phyloP scores from a whole-genome alignment of 768 basidiomycete genomes.

The Lentinula raphanica region DNA sequence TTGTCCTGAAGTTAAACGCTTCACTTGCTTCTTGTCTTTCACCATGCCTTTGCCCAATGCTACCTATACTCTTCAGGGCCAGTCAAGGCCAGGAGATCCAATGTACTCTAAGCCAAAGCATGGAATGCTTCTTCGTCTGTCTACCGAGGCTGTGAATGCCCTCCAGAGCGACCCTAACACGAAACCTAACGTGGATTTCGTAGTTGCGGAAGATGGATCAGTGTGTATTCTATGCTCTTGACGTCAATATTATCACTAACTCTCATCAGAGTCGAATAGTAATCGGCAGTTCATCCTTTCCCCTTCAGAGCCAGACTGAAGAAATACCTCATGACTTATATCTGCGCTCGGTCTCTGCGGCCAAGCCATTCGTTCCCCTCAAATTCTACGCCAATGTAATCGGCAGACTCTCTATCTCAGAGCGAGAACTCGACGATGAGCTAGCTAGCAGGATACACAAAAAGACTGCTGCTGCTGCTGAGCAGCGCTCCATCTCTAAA shows the following conservation, averaged over 20 bases:
- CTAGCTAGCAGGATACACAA: conserved; percentile 46
- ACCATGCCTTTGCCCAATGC: conserved; percentile 66
- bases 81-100: conserved; percentile 49
- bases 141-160: conserved; percentile 66
- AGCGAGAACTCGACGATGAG: conserved; percentile 38
- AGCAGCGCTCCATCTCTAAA: conserved; percentile 37
- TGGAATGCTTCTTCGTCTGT: conserved; percentile 74
- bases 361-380: conserved; percentile 58
- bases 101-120: conserved; percentile 59
- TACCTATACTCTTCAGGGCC: conserved; percentile 54
- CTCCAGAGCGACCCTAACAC: conserved; percentile 40
- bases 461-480: conserved; percentile 39
- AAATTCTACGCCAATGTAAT: conserved; percentile 70
- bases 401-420: conserved; percentile 58
- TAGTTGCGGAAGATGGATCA: conserved; percentile 51
- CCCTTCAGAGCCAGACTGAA: conserved; percentile 52
- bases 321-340: conserved; percentile 65
- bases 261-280: conserved; percentile 48
- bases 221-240: conserved; percentile 31
- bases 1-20: neutral
- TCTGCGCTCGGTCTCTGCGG: conserved; percentile 52
- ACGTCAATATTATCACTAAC: neutral
- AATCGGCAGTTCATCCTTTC: conserved; percentile 61
- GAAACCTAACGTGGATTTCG: conserved; percentile 46
- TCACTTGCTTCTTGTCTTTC: neutral